These are phyloP conservation scores for Stephanodiscus minutulus DNA, from an alignment of 108 stramenopile species.

Conservation along the genomic window DNA sequence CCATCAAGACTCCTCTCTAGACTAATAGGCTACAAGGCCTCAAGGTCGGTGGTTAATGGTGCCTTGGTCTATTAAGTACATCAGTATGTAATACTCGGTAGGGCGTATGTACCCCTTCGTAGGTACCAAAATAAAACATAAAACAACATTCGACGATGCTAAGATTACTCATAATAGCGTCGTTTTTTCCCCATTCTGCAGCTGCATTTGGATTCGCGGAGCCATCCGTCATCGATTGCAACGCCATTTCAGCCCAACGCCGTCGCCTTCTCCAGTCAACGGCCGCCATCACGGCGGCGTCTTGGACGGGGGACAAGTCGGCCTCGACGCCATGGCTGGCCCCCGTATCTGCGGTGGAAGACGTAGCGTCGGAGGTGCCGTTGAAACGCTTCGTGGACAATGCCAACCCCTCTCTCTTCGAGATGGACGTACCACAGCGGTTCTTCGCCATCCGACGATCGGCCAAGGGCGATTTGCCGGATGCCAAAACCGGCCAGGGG, in stretches of 20 bases:
- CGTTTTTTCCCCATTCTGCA: conserved; percentile 9
- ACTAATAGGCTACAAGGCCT: too few species aligned
- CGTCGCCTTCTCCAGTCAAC: conserved; percentile 39
- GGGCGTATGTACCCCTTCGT: background rate
- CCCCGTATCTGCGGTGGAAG: conserved; percentile 7
- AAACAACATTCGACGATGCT: too few species aligned
- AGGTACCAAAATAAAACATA: too few species aligned
- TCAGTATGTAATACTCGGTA: too few species aligned
- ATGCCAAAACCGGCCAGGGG: conserved; percentile 80
- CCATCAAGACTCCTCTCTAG: too few species aligned
- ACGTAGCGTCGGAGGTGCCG: conserved; percentile 35
- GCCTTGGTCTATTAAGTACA: too few species aligned
- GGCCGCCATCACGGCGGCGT: conserved; percentile 21
- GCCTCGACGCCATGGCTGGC: conserved; percentile 9
- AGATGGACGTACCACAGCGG: conserved; percentile 59
- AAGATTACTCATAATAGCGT: conserved; percentile 16
- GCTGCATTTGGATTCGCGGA: conserved; percentile 5
- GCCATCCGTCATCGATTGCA: background rate
- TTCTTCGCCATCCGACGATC: conserved; percentile 78
- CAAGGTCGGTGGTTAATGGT: too few species aligned
- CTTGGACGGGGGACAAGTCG: conserved; percentile 7
- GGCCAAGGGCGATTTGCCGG: conserved; percentile 82
- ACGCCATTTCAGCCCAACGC: conserved; percentile 18
- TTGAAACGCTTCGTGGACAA: conserved; percentile 77
- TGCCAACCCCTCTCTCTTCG: conserved; percentile 55